Evolutionary conservation across 2,329 filamentous ascomycete genomes (phyloP), one percentile per base, ranked within the genome.

Genomic region (Cryoendolithus antarcticus): DNA sequence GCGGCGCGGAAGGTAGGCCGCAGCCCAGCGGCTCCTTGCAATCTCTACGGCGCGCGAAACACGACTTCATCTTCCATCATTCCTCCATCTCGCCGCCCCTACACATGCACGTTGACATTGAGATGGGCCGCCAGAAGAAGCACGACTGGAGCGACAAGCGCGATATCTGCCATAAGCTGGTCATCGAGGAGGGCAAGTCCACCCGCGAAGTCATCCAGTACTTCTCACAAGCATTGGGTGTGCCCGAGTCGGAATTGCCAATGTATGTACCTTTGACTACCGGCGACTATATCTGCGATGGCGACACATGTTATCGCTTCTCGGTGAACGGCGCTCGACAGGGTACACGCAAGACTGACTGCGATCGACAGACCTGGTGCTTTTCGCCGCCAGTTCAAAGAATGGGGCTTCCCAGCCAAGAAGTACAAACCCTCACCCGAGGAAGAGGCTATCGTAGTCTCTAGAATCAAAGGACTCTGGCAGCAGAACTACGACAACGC

Each of bases 391-490:
- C 51, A 55, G 35, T 52, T 51, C 35, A 45, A 62, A 54, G 70
- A 75, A 56, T 91, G 85, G 85, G 72, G 75, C 6, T 89, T 91
- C 49, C 82, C 83, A 9, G 30, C 43, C 7, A 47, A 48, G 30
- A 74, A 71, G 42, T 85, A 85, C 57, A 77, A 82, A 49, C 77
- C 79, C 43, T 77, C 77, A 1, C 77, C 78, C 1, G 75, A 86
- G 54, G 82, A 81, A 53, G 80, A 86, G 55, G 65, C 69, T 9
- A 66, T 65, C 15, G 71, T 89, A 6, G 74, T 83, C 31, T 71
- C 70, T 11, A 75, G 84, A 24, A 71, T 89, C 44, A 78, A 77
- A 54, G 74, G 88, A 61, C 67, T 91, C 51, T 91, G 84, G 84
- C 78, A 84, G 56, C 68, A 66, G 49, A 91, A 89, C 53, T 69